These are phyloP conservation scores for Aspergillus phoenicis DNA, from an alignment of 2,329 filamentous ascomycete species.

Conservation along the genomic window DNA sequence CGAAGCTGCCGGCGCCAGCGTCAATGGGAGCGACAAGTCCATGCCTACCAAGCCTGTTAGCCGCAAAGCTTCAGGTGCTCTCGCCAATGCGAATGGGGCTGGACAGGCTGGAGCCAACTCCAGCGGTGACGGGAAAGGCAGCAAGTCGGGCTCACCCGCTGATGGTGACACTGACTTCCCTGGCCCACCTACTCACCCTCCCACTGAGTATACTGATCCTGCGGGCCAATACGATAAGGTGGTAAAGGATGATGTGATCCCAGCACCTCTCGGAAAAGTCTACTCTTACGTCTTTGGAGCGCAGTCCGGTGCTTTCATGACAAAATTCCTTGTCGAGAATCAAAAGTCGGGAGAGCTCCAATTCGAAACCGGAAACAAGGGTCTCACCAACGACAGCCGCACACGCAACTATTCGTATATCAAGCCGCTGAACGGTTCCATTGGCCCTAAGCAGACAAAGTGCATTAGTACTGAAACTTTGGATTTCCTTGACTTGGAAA, in stretches of 20 bases:
- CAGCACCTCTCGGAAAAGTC: constrained; percentile 86
- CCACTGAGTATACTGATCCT: constrained; percentile 82
- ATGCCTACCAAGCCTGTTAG: constrained; percentile 56
- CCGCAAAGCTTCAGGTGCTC: constrained; percentile 69
- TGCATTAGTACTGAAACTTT: constrained; percentile 84
- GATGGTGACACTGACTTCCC: constrained; percentile 67
- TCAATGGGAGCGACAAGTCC: constrained; percentile 56
- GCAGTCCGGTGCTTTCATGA: constrained; percentile 76
- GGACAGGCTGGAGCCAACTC: constrained; percentile 38
- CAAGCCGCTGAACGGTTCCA: constrained; percentile 79
- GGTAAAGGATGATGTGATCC: constrained; percentile 81
- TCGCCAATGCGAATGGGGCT: constrained; percentile 35
- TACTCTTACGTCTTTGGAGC: constrained; percentile 87
- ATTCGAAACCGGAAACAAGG: constrained; percentile 79
- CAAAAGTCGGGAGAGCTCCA: constrained; percentile 89
- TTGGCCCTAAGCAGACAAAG: constrained; percentile 92
- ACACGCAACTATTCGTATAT: constrained; percentile 81
- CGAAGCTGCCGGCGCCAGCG: constrained; percentile 57
- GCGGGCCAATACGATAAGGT: constrained; percentile 80
- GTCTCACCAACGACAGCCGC: constrained; percentile 73
- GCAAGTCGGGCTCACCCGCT: constrained; percentile 48
- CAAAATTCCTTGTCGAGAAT: constrained; percentile 80
- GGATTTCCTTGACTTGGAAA: constrained; percentile 85
- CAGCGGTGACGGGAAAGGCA: constrained; percentile 47
- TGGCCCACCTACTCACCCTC: constrained; percentile 75